Evolutionary conservation across 129 eudicot genomes (phyloP).

Genomic region (Pittosporum tobira): DNA sequence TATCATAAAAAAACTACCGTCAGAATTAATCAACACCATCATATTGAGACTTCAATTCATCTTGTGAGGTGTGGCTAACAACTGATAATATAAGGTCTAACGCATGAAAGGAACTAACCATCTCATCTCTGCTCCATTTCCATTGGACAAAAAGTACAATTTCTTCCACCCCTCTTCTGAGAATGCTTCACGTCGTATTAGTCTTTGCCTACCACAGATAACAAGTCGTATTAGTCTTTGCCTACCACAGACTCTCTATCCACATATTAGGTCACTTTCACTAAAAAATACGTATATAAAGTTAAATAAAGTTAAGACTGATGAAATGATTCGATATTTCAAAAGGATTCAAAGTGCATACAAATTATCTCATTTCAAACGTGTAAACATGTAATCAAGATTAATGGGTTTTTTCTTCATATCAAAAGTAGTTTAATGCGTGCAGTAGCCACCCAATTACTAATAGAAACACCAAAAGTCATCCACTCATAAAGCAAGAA

Average conservation of each 20-base stretch:
- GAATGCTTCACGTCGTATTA: conserved; percentile 61
- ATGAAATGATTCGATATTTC: too few species aligned
- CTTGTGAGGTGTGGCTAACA: conserved; percentile 8
- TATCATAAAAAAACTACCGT: conserved; percentile 11
- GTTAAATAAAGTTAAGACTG: background rate
- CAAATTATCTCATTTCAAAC: background rate
- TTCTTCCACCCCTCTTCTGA: conserved; percentile 91
- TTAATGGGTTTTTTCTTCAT: too few species aligned
- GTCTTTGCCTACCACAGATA: conserved; percentile 59
- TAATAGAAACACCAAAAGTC: too few species aligned
- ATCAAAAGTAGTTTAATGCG: too few species aligned
- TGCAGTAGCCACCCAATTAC: too few species aligned
- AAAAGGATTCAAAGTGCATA: background rate
- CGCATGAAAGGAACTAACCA: conserved; percentile 76
- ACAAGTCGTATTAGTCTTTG: conserved; percentile 53
- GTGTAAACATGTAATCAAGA: too few species aligned
- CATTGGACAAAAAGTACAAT: conserved; percentile 63
- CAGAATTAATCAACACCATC: conserved; percentile 3
- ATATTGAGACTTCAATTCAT: background rate
- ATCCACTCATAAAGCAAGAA: too few species aligned
- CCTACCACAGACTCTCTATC: conserved; percentile 24
- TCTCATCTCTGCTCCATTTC: conserved; percentile 90
- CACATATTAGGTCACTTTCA: background rate
- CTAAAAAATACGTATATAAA: background rate
- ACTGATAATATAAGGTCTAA: conserved; percentile 20